Evolutionary conservation across 345 rosid species (phyloP).

Genomic region (Laguncularia racemosa): DNA sequence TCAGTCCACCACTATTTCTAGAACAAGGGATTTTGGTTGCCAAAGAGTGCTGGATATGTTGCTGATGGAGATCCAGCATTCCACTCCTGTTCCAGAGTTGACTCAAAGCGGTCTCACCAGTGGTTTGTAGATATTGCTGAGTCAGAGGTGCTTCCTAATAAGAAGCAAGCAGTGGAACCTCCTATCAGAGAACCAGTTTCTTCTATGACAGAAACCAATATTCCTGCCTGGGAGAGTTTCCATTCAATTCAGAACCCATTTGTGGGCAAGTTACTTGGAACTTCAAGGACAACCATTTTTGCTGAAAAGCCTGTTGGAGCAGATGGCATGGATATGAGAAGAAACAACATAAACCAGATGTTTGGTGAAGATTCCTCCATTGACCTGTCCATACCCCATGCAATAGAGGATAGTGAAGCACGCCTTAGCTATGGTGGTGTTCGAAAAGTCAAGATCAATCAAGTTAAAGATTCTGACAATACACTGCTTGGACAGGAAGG

Average conservation of each 20-base stretch:
- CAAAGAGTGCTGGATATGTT: slow-evolving; percentile 36
- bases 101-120: slow-evolving; percentile 57
- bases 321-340: slow-evolving; percentile 15
- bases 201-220: slow-evolving; percentile 28
- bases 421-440: slow-evolving; percentile 45
- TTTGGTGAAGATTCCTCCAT: slow-evolving; percentile 42
- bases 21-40: slow-evolving; percentile 62
- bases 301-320: slow-evolving; percentile 43
- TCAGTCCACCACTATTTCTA: slow-evolving; percentile 35
- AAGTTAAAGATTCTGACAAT: slow-evolving; percentile 44
- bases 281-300: slow-evolving; percentile 45
- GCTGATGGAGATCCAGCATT: slow-evolving; percentile 45
- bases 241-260: slow-evolving; percentile 58
- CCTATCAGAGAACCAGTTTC: slow-evolving; percentile 24
- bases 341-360: slow-evolving; percentile 25
- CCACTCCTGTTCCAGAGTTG: slow-evolving; percentile 46
- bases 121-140: slow-evolving; percentile 67
- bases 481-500: slow-evolving; percentile 31
- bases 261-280: slow-evolving; percentile 52
- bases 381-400: slow-evolving; percentile 53
- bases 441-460: slow-evolving; percentile 58
- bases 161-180: slow-evolving; percentile 61
- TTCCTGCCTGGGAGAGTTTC: slow-evolving; percentile 62
- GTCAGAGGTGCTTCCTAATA: slow-evolving; percentile 61
- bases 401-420: slow-evolving; percentile 46